These are phyloP conservation scores for Globisporangium parvum DNA, from an alignment of 352 stramenopile species.

Conservation along the genomic window DNA sequence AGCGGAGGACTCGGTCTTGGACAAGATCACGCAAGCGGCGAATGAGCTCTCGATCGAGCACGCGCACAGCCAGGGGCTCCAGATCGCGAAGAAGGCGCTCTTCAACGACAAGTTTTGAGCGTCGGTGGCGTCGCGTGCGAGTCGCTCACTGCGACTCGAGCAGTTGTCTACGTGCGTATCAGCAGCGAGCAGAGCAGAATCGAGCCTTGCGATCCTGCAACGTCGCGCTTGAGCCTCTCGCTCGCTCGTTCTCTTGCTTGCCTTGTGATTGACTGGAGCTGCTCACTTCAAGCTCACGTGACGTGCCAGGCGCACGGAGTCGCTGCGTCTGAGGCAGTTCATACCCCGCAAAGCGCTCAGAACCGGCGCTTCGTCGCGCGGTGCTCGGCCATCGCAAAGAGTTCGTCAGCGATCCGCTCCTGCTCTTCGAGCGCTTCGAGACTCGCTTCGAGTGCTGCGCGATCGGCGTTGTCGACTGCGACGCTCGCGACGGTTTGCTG, in stretches of 20 bases:
- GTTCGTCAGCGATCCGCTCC: slow-evolving; percentile 77
- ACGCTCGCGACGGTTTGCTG: slow-evolving; percentile 54
- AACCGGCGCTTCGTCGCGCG: slow-evolving; percentile 39
- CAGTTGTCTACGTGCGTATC: neutral
- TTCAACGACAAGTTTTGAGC: slow-evolving; percentile 78
- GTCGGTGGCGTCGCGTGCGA: neutral
- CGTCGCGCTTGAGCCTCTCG: no score
- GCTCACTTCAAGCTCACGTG: no score
- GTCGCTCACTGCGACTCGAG: no score
- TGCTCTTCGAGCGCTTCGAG: slow-evolving; percentile 69
- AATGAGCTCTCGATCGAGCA: slow-evolving; percentile 86
- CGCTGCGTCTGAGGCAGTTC: neutral
- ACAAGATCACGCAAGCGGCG: slow-evolving; percentile 82
- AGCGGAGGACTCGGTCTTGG: slow-evolving; percentile 68
- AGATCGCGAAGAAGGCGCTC: slow-evolving; percentile 77
- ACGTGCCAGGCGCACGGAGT: neutral
- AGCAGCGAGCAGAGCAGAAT: slow-evolving; percentile 2
- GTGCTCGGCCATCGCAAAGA: slow-evolving; percentile 79
- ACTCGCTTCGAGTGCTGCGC: slow-evolving; percentile 47
- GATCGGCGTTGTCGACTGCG: slow-evolving; percentile 53
- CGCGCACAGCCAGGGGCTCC: slow-evolving; percentile 70
- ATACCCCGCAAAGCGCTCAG: slow-evolving; percentile 20
- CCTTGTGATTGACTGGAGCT: neutral
- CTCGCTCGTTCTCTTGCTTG: no score
- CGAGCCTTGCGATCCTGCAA: neutral